Evolutionary conservation across 371 early-diverging fungal genomes (phyloP).

Genomic region (Thermomucor indicae-seudaticae): DNA sequence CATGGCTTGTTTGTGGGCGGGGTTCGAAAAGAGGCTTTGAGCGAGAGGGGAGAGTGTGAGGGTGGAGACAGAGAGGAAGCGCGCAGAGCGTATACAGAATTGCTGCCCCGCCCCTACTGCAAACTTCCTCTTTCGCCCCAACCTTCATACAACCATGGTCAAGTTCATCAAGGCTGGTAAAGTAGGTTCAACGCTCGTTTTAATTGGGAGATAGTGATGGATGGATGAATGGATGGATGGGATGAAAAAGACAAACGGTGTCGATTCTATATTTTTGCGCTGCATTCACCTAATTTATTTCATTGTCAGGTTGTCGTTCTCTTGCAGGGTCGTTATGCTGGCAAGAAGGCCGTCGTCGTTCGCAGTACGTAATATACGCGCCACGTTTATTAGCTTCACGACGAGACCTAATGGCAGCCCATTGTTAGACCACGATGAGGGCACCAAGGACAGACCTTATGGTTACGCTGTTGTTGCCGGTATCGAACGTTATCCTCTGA

Average conservation of each 20-base stretch:
- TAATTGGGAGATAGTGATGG: not conserved
- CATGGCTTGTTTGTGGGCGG: no score
- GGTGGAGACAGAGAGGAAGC: no score
- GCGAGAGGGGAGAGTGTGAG: no score
- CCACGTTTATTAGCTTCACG: not conserved
- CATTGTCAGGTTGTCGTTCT: slow-evolving; percentile 85
- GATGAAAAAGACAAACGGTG: no score
- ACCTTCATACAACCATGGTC: slow-evolving; percentile 10
- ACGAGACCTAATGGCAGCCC: not conserved
- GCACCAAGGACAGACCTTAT: slow-evolving; percentile 89
- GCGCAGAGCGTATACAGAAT: no score
- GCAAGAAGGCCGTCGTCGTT: slow-evolving; percentile 98
- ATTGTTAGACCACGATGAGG: slow-evolving; percentile 69
- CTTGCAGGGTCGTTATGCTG: slow-evolving; percentile 96
- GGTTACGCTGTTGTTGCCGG: slow-evolving; percentile 97
- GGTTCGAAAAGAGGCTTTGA: no score
- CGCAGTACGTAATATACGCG: slow-evolving; percentile 62
- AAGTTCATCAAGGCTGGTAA: slow-evolving; percentile 19
- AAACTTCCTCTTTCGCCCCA: slow-evolving; percentile 16
- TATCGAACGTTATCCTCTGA: slow-evolving; percentile 92
- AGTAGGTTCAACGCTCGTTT: slow-evolving; percentile 1
- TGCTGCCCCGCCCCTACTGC: not conserved
- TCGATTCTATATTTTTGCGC: not conserved
- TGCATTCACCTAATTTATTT: no score
- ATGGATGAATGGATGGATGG: slow-evolving; percentile 10